Conservation (phyloP, 73 alveolate genomes). For the Paramecium pentaurelia region DNA sequence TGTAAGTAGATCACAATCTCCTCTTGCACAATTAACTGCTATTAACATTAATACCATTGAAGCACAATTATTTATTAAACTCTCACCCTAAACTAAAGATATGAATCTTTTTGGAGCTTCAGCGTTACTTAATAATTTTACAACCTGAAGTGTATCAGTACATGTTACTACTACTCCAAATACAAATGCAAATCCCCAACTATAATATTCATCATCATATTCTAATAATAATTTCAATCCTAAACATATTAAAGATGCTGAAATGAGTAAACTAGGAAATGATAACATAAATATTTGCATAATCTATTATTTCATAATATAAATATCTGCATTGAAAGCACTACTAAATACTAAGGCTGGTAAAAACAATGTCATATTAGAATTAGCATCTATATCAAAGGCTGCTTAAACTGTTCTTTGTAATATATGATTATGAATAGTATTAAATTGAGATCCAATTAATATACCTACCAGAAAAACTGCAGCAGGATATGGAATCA, state of each 20-base stretch:
- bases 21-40: conserved; percentile 55
- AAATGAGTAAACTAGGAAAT: conserved; percentile 48
- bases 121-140: conserved; percentile 64
- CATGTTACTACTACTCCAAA: conserved; percentile 75
- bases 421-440: not conserved
- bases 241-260: conserved; percentile 47
- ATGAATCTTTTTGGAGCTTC: conserved; percentile 72
- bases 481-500: conserved; percentile 52
- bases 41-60: conserved; percentile 67
- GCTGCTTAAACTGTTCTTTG: not conserved
- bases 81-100: conserved; percentile 76
- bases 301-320: conserved; percentile 56
- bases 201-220: conserved; percentile 61
- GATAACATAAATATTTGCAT: conserved; percentile 58
- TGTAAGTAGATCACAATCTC: not conserved
- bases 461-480: conserved; percentile 54
- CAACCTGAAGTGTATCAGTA: conserved; percentile 78
- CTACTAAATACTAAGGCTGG: conserved; percentile 62
- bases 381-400: conserved; percentile 5
- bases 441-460: conserved; percentile 33
- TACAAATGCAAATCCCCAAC: conserved; percentile 72
- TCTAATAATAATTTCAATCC: conserved; percentile 55
- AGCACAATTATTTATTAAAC: conserved; percentile 70
- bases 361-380: conserved; percentile 12
- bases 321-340: conserved; percentile 62